Base-by-base conservation (phyloP, 2,329 filamentous ascomycete genomes). In the Mariannaea sp. region DNA sequence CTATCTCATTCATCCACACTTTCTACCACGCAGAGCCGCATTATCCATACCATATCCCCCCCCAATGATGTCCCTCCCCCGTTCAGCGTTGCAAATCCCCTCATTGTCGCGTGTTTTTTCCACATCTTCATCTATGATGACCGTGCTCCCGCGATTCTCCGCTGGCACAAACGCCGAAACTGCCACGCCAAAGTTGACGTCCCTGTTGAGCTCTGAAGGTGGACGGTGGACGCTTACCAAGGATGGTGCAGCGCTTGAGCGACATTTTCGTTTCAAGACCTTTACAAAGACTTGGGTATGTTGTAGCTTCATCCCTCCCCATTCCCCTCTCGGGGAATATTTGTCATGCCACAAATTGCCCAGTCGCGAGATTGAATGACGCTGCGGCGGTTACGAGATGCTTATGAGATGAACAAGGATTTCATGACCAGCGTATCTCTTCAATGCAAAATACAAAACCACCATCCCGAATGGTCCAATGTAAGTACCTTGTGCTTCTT, bases 401-500 rank as follows among this genome's bases (percentile, higher is more conserved):
- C 45, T 54, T 17, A 54, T 46, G 41, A 49, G 43, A 33, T 6
- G 17, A 7, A 4, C n/a, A 56, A 88, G 85, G 85, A 86, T 58
- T 91, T 90, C 71, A 90, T 90, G 87, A 87, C 85, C n/a, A 78
- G 79, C 2, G 80, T 90, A 12, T 84, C 87, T 9, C 73, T 85
- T 26, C 81, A 89, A 64, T 88, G 86, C 72, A 87, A 87, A 65
- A 69, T 81, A 30, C 79, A 81, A 65, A 87, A 84, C 62, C 88
- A 91, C 68, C 88, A 91, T 65, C 87, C 88, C 0, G 87, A 90
- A 69, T 90, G 87, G 87, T 86, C 85, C 2, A 90, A 91, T 65
- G 86, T 86, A 71, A 60, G 77, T 68, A 20, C 16, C 20, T 7
- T 17, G 12, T 8, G n/a, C n/a, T 24, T 9, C 6, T 33, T 16